phyloP scores from a whole-genome alignment of 2,329 filamentous ascomycete species.

The Cladorrhinum sp. region DNA sequence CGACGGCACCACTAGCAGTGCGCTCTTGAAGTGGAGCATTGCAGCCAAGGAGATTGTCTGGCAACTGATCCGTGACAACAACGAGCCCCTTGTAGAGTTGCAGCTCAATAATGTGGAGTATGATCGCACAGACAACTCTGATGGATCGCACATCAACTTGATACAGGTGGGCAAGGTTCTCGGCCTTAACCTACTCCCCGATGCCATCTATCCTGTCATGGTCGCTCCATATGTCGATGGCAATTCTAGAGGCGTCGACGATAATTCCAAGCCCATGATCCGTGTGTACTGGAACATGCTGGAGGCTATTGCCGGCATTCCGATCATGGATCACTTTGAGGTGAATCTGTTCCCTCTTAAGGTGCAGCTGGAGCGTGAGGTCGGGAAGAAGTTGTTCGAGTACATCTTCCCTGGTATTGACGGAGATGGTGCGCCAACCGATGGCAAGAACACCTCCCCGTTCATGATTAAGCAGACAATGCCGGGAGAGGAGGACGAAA shows the following conservation, averaged over 20 bases:
- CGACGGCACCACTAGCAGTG: conserved; percentile 70
- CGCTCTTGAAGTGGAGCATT: conserved; percentile 86
- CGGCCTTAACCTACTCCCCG: conserved; percentile 82
- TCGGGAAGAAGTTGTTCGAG: conserved; percentile 90
- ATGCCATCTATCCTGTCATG: conserved; percentile 94
- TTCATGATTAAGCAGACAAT: conserved; percentile 51
- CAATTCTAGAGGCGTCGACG: conserved; percentile 51
- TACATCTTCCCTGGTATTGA: conserved; percentile 92
- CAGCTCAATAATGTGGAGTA: conserved; percentile 90
- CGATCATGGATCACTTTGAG: conserved; percentile 95
- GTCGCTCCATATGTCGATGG: conserved; percentile 83
- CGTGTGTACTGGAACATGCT: conserved; percentile 97
- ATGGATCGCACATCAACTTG: conserved; percentile 92
- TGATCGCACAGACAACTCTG: conserved; percentile 92
- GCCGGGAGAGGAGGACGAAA: conserved; percentile 47
- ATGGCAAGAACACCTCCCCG: conserved; percentile 57
- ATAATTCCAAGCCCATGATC: conserved; percentile 76
- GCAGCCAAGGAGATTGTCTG: conserved; percentile 94
- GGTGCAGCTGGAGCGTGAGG: conserved; percentile 87
- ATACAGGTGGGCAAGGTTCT: conserved; percentile 85
- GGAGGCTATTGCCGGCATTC: conserved; percentile 95
- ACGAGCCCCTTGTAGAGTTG: conserved; percentile 86
- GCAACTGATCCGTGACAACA: conserved; percentile 86
- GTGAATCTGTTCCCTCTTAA: conserved; percentile 90
- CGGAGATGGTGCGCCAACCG: conserved; percentile 39